These are phyloP conservation scores for Clavispora phyllophila DNA, from an alignment of 805 yeast genomes.

Conservation along the genomic window DNA sequence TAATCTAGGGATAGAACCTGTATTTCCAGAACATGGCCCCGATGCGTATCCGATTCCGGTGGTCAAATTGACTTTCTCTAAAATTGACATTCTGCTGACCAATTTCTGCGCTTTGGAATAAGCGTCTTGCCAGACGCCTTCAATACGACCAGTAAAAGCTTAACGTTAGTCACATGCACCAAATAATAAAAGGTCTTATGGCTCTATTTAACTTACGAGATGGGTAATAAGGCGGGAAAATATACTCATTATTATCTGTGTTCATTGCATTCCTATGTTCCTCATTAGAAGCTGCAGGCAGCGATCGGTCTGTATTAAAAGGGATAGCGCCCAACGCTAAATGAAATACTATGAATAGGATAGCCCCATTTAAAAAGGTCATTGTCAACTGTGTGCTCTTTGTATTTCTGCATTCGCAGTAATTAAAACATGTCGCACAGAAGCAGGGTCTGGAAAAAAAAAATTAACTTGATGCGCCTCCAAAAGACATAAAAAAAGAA, in stretches of 20 bases:
- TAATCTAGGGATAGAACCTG: constrained; percentile 52
- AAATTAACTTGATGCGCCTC: neutral
- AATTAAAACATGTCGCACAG: neutral
- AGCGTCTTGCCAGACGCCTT: constrained; percentile 53
- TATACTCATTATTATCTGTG: constrained; percentile 6
- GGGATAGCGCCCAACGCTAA: neutral
- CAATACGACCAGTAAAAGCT: constrained; percentile 45
- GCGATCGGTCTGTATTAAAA: neutral
- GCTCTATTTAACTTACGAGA: constrained; percentile 36
- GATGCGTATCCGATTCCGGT: constrained; percentile 63
- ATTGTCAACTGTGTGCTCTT: neutral
- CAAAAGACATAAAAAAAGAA: neutral
- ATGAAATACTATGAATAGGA: neutral
- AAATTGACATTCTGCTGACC: constrained; percentile 51
- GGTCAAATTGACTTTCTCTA: constrained; percentile 58
- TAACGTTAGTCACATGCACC: neutral
- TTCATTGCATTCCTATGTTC: constrained; percentile 6
- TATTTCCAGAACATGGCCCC: constrained; percentile 59
- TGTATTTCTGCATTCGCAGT: neutral
- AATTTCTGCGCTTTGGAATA: constrained; percentile 50
- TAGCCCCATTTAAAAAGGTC: neutral
- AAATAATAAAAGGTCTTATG: neutral
- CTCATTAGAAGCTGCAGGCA: neutral
- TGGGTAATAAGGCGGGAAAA: constrained; percentile 29
- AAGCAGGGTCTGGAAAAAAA: neutral